A percentile compares a stretch with the other conserved stretches of the same genome.
Evolutionary conservation across 192 early-diverging fungal genomes (phyloP).

Genomic region (Umbelopsis isabellina): DNA sequence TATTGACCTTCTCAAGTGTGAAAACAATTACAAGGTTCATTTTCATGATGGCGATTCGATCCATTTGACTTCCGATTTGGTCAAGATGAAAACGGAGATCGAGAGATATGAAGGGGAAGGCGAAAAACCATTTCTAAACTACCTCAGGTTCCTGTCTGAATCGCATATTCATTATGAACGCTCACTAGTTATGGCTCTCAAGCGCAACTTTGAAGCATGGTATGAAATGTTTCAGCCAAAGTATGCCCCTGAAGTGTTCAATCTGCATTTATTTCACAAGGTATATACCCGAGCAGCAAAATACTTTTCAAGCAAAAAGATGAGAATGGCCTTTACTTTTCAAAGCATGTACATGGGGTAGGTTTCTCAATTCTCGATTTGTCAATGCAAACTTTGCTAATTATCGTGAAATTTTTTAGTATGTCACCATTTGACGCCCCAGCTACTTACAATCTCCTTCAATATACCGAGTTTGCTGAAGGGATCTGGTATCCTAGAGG

Average conservation of each 20-base stretch:
- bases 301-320: conserved; percentile 55
- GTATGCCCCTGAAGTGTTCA: conserved; percentile 40
- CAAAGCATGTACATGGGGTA: conserved; percentile 70
- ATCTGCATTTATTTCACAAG: conserved; percentile 49
- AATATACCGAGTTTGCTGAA: conserved; percentile 60
- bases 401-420: conserved; percentile 13
- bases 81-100: conserved; percentile 52
- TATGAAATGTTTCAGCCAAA: conserved; percentile 47
- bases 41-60: conserved; percentile 55
- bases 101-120: conserved; percentile 49
- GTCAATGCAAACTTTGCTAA: neutral
- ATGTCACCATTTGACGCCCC: conserved; percentile 67
- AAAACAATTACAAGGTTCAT: conserved; percentile 57
- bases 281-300: conserved; percentile 45
- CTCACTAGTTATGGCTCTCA: conserved; percentile 47
- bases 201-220: conserved; percentile 47
- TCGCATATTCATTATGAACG: conserved; percentile 55
- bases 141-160: conserved; percentile 48
- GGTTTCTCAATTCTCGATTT: neutral
- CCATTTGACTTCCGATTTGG: conserved; percentile 51
- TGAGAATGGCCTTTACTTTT: conserved; percentile 61
- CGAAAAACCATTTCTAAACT: conserved; percentile 35
- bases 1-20: conserved; percentile 49
- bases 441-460: conserved; percentile 55
- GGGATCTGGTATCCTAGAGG: conserved; percentile 61